These are phyloP conservation scores for Linnemannia elongata DNA, from an alignment of 192 early-diverging fungal genomes.

Conservation along the genomic window DNA sequence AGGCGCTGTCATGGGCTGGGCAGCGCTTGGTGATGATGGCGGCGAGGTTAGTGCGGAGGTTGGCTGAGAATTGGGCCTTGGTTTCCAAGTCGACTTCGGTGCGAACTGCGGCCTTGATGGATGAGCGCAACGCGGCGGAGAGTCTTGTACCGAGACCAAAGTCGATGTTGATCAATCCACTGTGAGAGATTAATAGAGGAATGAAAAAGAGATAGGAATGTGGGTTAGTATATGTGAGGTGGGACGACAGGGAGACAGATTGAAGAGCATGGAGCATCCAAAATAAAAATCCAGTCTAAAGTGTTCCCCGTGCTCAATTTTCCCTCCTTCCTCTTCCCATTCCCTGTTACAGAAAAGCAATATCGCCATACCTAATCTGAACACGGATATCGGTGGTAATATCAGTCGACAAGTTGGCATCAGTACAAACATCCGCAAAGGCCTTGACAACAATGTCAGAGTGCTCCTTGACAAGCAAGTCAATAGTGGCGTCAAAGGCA, in stretches of 20 bases:
- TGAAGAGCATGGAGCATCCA: background rate
- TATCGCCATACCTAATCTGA: background rate
- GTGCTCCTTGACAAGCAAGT: constrained; percentile 5
- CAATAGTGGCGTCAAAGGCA: background rate
- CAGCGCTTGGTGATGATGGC: background rate
- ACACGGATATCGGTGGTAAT: constrained; percentile 1
- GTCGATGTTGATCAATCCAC: background rate
- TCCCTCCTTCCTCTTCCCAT: background rate
- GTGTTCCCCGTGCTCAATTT: background rate
- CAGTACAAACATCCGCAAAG: constrained; percentile 1
- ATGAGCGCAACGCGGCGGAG: background rate
- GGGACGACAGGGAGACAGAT: background rate
- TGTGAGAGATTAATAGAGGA: background rate
- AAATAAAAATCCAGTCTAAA: background rate
- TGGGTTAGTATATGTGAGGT: background rate
- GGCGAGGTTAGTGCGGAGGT: background rate
- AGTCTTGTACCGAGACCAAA: background rate
- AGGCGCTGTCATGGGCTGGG: background rate
- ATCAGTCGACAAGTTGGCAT: background rate
- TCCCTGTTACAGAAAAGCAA: too few relatives aligned
- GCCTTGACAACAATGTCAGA: background rate
- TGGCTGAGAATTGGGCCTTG: background rate
- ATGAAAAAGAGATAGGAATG: background rate
- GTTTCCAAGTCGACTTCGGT: background rate
- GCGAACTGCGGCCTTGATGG: background rate